Percentiles rank a stretch among this genome's conserved stretches.
These are phyloP conservation scores for Haplographium delicatum DNA, from an alignment of 495 filamentous ascomycete species.

Conservation along the genomic window DNA sequence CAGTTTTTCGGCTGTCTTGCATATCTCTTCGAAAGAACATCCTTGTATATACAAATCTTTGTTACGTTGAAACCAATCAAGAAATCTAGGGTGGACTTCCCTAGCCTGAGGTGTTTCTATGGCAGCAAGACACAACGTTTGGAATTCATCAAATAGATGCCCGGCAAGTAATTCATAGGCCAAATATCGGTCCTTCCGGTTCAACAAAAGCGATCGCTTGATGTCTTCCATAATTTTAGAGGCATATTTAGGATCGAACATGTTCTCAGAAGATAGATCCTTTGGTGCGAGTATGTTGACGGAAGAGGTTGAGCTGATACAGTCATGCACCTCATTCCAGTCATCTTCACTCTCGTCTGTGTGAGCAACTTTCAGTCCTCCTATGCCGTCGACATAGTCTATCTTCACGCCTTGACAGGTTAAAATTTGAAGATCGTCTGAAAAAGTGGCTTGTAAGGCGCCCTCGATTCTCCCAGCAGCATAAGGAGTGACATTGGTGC, in stretches of 20 bases:
- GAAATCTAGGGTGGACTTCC: background rate
- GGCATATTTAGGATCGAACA: background rate
- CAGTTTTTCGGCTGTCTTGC: conserved; percentile 2
- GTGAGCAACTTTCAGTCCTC: background rate
- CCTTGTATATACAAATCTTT: background rate
- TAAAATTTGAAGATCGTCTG: background rate
- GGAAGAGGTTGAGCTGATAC: background rate
- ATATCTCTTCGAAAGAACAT: conserved; percentile 8
- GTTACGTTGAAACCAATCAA: conserved; percentile 6
- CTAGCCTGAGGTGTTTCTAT: background rate
- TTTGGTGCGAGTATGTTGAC: background rate
- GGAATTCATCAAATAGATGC: background rate
- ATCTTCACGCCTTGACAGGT: conserved; percentile 1
- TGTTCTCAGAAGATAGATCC: too few species aligned
- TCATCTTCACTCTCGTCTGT: background rate
- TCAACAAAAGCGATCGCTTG: background rate
- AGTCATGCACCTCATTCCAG: background rate
- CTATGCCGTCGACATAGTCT: conserved; percentile 4
- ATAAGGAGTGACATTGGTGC: background rate
- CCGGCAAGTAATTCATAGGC: background rate
- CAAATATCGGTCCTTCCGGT: conserved; percentile 7
- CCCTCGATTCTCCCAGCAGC: background rate
- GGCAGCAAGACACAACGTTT: background rate
- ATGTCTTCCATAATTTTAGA: background rate
- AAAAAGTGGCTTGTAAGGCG: background rate